phyloP scores from a whole-genome alignment of 2,329 filamentous ascomycete genomes.

The Diaporthe helianthi region DNA sequence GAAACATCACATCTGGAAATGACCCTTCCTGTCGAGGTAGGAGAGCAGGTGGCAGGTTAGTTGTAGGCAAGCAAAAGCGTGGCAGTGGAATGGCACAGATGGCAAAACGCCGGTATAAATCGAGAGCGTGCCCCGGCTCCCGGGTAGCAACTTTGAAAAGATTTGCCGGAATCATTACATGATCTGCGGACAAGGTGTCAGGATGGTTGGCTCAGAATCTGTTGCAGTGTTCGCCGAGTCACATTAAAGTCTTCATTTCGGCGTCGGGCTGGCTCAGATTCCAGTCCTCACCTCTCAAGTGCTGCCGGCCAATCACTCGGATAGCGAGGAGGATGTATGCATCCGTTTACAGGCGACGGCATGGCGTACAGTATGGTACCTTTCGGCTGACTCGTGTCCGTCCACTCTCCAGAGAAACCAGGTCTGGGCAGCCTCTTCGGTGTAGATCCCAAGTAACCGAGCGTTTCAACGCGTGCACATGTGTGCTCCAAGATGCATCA shows the following conservation, averaged over 20 bases:
- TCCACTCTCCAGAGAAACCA: too few species aligned
- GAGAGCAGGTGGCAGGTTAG: background rate
- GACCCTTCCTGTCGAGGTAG: background rate
- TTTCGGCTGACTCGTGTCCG: constrained; percentile 8
- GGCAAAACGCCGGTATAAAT: constrained; percentile 9
- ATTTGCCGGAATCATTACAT: too few species aligned
- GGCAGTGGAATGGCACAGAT: background rate
- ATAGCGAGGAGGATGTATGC: background rate
- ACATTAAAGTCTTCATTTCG: background rate
- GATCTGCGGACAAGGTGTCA: constrained; percentile 4
- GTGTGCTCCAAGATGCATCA: background rate
- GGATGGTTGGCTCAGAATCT: background rate
- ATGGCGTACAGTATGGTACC: background rate
- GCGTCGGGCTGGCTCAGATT: background rate
- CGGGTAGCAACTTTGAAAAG: background rate
- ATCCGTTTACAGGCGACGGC: background rate
- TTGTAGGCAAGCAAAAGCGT: background rate
- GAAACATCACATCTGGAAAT: constrained; percentile 21
- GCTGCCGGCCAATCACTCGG: background rate
- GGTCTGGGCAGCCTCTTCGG: background rate
- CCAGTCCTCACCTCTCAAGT: background rate
- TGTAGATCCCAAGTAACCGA: background rate
- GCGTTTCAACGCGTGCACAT: background rate
- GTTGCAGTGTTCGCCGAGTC: background rate
- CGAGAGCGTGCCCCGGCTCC: background rate